Evolutionary conservation across 225 moss, liverwort and hornwort species (phyloP).

Genomic region (Physcomitrium patens): DNA sequence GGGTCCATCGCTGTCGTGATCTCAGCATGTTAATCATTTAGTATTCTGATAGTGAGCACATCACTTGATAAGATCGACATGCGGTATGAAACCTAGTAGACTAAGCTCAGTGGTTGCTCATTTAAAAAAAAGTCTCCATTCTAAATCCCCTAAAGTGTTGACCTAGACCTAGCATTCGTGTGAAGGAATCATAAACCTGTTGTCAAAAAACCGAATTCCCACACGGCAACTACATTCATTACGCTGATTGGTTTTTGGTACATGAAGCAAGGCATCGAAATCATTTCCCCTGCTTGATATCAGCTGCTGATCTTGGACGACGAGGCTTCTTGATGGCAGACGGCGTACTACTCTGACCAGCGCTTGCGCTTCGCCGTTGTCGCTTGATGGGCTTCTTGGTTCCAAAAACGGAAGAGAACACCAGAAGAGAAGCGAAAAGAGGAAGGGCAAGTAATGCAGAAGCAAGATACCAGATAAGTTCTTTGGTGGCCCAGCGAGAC

Average conservation of each 20-base stretch:
- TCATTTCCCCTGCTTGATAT: conserved; percentile 42
- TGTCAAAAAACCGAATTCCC: conserved; percentile 14
- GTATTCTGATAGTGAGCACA: conserved; percentile 13
- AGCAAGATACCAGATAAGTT: conserved; percentile 80
- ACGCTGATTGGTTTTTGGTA: background rate
- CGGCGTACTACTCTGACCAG: conserved; percentile 26
- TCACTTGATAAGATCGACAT: conserved; percentile 10
- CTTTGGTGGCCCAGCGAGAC: conserved; percentile 63
- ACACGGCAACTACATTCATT: background rate
- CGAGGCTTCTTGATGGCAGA: conserved; percentile 44
- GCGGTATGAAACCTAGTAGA: conserved; percentile 1
- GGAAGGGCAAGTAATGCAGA: conserved; percentile 82
- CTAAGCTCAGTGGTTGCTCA: conserved; percentile 1
- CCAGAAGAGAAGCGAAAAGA: conserved; percentile 52
- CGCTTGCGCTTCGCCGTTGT: conserved; percentile 38
- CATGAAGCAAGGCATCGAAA: background rate
- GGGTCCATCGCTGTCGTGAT: background rate
- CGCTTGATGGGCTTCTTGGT: conserved; percentile 55
- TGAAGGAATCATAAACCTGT: conserved; percentile 9
- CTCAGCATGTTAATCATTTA: background rate
- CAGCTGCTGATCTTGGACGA: conserved; percentile 31
- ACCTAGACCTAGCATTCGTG: background rate
- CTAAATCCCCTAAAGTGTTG: conserved; percentile 23
- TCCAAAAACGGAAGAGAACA: conserved; percentile 65
- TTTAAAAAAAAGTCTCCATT: background rate